Evolutionary conservation across 129 eudicot species (phyloP).

Genomic region (Chrysanthemum makinoi): DNA sequence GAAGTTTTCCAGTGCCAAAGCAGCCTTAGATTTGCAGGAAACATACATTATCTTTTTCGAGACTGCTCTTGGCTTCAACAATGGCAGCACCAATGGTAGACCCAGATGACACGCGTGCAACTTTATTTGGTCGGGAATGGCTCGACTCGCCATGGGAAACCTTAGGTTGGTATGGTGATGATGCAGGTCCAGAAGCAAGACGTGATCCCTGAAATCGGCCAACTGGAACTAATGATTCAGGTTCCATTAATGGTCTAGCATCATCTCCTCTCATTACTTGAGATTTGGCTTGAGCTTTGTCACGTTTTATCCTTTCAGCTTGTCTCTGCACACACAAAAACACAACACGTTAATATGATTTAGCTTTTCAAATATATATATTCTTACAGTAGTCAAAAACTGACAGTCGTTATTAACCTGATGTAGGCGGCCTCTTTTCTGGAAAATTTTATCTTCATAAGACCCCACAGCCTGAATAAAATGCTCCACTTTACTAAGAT

Average conservation of each 20-base stretch:
- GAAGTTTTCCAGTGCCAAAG: too few relatives aligned
- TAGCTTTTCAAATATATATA: slow-evolving; percentile 24
- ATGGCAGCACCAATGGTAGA: slow-evolving; percentile 92
- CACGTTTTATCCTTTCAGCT: slow-evolving; percentile 88
- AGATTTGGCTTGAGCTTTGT: slow-evolving; percentile 62
- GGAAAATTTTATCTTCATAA: slow-evolving; percentile 83
- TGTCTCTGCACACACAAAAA: slow-evolving; percentile 55
- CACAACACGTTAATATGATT: slow-evolving; percentile 8
- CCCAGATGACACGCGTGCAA: slow-evolving; percentile 57
- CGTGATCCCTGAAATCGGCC: slow-evolving; percentile 93
- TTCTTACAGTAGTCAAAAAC: background rate
- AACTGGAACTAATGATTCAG: slow-evolving; percentile 83
- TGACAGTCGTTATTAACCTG: slow-evolving; percentile 42
- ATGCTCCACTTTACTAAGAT: slow-evolving; percentile 76
- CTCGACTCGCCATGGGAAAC: slow-evolving; percentile 29
- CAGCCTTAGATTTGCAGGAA: background rate
- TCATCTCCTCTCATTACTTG: slow-evolving; percentile 86
- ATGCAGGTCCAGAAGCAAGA: slow-evolving; percentile 87
- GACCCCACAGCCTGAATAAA: slow-evolving; percentile 97
- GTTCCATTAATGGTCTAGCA: slow-evolving; percentile 59
- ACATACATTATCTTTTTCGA: slow-evolving; percentile 70
- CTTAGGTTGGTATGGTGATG: slow-evolving; percentile 68
- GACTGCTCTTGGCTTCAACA: slow-evolving; percentile 81
- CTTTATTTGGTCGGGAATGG: slow-evolving; percentile 46
- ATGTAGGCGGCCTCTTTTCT: slow-evolving; percentile 81